Conservation (phyloP, 2,329 filamentous ascomycete species). For the Phaeosphaeria sp. region DNA sequence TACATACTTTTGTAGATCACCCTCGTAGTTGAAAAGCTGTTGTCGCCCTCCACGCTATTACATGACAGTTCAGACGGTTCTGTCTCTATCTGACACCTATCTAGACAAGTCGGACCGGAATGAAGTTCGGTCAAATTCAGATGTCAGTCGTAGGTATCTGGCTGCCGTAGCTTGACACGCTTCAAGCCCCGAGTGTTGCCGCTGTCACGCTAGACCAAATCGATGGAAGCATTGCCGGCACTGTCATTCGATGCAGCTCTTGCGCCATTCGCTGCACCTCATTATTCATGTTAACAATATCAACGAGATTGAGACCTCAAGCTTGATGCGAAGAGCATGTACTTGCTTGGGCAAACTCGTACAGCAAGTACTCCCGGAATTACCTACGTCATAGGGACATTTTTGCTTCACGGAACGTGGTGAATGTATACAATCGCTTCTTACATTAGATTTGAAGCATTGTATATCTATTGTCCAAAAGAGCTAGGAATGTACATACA, state of each 20-base stretch:
- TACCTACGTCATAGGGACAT: background rate
- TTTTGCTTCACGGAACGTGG: background rate
- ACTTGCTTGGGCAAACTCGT: background rate
- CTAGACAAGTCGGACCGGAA: background rate
- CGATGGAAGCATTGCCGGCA: background rate
- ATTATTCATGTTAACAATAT: too few relatives aligned
- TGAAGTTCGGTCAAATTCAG: background rate
- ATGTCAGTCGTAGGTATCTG: background rate
- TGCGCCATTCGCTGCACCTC: background rate
- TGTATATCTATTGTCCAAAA: too few relatives aligned
- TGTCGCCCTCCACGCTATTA: background rate
- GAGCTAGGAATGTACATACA: too few relatives aligned
- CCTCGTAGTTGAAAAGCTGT: background rate
- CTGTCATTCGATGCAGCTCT: background rate
- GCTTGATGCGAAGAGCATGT: too few relatives aligned
- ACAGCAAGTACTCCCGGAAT: background rate
- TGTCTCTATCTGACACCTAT: background rate
- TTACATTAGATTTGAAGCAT: too few relatives aligned
- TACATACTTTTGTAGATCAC: background rate
- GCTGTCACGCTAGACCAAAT: background rate
- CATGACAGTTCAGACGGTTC: background rate
- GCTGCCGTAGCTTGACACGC: background rate
- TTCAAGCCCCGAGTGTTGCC: background rate
- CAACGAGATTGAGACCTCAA: too few relatives aligned
- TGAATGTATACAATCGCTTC: background rate